Base-by-base conservation (phyloP, 352 stramenopile species). In the Globisporangium megalacanthum region DNA sequence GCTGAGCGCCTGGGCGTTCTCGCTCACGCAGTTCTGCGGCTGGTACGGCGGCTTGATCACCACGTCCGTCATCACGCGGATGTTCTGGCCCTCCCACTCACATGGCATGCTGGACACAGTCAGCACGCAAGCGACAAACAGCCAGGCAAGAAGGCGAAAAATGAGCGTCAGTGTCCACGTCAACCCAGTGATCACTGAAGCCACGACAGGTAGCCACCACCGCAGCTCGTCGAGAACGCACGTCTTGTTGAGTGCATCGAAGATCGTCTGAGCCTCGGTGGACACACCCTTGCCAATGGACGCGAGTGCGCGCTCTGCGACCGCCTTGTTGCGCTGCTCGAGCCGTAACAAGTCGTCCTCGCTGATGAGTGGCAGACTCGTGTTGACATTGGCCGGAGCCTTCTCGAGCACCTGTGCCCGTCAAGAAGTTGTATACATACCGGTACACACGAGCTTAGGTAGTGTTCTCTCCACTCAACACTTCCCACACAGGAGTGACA, bases 191-290 rank as follows among this genome's bases (percentile, higher is more conserved):
- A 9, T 6, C 15, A 41, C 25, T 36, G 19, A 44, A 22, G 6
- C 4, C 5, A 25, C 19, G 20, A 29, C 15, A 25, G 1, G 4
- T 13, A 39, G 35, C 6, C 35, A 39, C 7, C 35, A 39, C 7
- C 35, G 10, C 35, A 39, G 35, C 35, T 39, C 35, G 6, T 8
- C 35, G 35, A 39, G 61, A 39, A 63, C 73, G 60, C 81, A 94
- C 72, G 86, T 95, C 67, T 95, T 95, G 72, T 92, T 93, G 48
- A 95, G 79, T 36, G 83, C 83, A 58, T 95, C 84, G 49, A 95
- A 95, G 64, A 94, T 89, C 39, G 67, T 61, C 57, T 95, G 86
- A 29, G 83, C 83, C 54, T 91, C 73, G 3, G 64, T 59, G 6
- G 70, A 72, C 49, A 95, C 86, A 49, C 71, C 73, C 68, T 88